A percentile compares a stretch with the other conserved stretches of the same genome.
Conservation (phyloP, 75 land plant species). For the Cunninghamia lanceolata region DNA sequence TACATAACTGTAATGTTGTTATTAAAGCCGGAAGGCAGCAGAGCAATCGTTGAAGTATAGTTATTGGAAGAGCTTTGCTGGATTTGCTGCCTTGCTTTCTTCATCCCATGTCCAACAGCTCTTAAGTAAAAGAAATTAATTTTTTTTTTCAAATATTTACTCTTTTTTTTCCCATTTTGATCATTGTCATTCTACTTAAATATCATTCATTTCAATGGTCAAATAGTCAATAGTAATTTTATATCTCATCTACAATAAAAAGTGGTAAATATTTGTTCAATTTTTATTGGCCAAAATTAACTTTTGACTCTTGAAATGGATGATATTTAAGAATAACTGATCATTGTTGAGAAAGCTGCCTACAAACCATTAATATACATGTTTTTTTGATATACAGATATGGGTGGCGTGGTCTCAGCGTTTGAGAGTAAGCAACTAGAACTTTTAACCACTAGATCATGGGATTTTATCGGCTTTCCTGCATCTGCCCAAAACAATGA, state of each 20-base stretch:
- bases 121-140: not conserved
- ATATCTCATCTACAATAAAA: too few relatives aligned
- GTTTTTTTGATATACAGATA: constrained; percentile 4
- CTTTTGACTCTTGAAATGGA: too few relatives aligned
- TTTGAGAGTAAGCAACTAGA: constrained; percentile 25
- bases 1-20: not conserved
- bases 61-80: constrained; percentile 32
- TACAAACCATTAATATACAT: not conserved
- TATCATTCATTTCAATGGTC: too few relatives aligned
- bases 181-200: too few relatives aligned
- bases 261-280: too few relatives aligned
- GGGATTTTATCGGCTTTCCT: constrained; percentile 31
- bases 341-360: too few relatives aligned
- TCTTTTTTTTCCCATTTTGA: too few relatives aligned
- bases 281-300: too few relatives aligned
- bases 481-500: constrained; percentile 6
- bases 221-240: too few relatives aligned
- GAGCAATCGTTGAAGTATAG: constrained; percentile 23
- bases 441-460: constrained; percentile 63
- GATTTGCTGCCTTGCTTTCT: constrained; percentile 33
- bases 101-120: not conserved
- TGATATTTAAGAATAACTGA: too few relatives aligned
- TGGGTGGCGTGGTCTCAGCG: constrained; percentile 42
- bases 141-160: too few relatives aligned
- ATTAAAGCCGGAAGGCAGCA: constrained; percentile 19